Evolutionary conservation across 805 yeast species (phyloP).

Genomic region (Monosporozyma solicola): DNA sequence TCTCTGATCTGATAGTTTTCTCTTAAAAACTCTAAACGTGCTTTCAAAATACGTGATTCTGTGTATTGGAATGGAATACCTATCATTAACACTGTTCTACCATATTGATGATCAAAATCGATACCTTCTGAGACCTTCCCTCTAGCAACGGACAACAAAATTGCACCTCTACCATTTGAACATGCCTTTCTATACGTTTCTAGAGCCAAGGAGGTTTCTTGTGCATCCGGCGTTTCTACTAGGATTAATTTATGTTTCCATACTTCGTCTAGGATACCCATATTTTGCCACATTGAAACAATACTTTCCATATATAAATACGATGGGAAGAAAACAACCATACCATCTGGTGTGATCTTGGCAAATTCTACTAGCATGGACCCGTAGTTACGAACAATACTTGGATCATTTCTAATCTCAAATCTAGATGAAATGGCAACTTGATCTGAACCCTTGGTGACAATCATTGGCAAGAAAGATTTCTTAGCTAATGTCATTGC

Average conservation of each 20-base stretch:
- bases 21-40: conserved; percentile 84
- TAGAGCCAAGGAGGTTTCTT: conserved; percentile 89
- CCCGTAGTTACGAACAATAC: conserved; percentile 95
- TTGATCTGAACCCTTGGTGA: conserved; percentile 96
- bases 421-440: conserved; percentile 94
- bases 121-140: conserved; percentile 98
- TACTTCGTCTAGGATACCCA: conserved; percentile 96
- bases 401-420: conserved; percentile 95
- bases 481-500: conserved; percentile 91
- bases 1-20: conserved; percentile 91
- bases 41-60: conserved; percentile 90
- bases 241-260: conserved; percentile 94
- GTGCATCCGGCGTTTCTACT: conserved; percentile 98
- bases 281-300: conserved; percentile 96
- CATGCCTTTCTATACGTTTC: conserved; percentile 96
- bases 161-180: conserved; percentile 95
- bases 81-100: conserved; percentile 94
- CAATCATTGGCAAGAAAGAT: conserved; percentile 89
- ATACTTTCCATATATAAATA: conserved; percentile 97
- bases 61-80: conserved; percentile 99
- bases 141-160: conserved; percentile 92
- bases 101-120: conserved; percentile 98
- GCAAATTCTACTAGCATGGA: conserved; percentile 85
- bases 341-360: conserved; percentile 94
- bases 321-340: conserved; percentile 96